Percentiles rank a stretch among this genome's conserved stretches.
phyloP scores from a whole-genome alignment of 768 basidiomycete species.

The Suillus lakei region DNA sequence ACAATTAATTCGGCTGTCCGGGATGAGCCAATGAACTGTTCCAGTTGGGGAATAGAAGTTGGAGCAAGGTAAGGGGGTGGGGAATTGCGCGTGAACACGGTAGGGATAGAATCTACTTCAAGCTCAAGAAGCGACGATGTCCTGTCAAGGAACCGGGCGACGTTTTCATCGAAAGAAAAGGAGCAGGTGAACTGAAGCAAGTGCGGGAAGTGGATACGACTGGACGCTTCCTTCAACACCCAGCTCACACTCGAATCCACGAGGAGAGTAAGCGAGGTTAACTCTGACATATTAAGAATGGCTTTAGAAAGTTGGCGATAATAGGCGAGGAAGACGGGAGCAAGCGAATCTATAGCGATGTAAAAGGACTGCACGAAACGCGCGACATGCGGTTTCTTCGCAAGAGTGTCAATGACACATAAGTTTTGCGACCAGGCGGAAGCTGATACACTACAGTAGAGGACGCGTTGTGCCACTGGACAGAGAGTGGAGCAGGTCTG shows the following conservation, averaged over 20 bases:
- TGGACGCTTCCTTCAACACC: constrained; percentile 46
- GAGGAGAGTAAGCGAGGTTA: constrained; percentile 54
- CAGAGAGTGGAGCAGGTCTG: constrained; percentile 45
- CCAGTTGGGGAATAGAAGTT: constrained; percentile 47
- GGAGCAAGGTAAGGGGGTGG: constrained; percentile 29
- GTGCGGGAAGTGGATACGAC: constrained; percentile 42
- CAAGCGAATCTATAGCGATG: constrained; percentile 50
- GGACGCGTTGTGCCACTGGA: constrained; percentile 58
- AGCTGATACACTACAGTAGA: constrained; percentile 63
- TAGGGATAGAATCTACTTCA: constrained; percentile 51
- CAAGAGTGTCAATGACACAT: constrained; percentile 58
- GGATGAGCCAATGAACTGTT: constrained; percentile 66
- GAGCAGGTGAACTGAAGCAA: constrained; percentile 63
- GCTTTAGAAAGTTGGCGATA: constrained; percentile 55
- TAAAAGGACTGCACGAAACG: constrained; percentile 64
- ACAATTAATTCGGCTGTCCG: constrained; percentile 58
- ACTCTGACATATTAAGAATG: constrained; percentile 62
- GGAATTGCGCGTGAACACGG: constrained; percentile 24
- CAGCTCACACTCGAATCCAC: constrained; percentile 57
- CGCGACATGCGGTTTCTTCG: constrained; percentile 59
- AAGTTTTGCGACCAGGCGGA: constrained; percentile 51
- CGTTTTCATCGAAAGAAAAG: constrained; percentile 61
- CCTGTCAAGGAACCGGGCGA: constrained; percentile 61
- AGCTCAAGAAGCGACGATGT: constrained; percentile 61
- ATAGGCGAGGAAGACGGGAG: constrained; percentile 49